A percentile compares a stretch with the other conserved stretches of the same genome.
Conservation (phyloP, 1,284 basidiomycete species). For the Ganoderma resinaceum region DNA sequence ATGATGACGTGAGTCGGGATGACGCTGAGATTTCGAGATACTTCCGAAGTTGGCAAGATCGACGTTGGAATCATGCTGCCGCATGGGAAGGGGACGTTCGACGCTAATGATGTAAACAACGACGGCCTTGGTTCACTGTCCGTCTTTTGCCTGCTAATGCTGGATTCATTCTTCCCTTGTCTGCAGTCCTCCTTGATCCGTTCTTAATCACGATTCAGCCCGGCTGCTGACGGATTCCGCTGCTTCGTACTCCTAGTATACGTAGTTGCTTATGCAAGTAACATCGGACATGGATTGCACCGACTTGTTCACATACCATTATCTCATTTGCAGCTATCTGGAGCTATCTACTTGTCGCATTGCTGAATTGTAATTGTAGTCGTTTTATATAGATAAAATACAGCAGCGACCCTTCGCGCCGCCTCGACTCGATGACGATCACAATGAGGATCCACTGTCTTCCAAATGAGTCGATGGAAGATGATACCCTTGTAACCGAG, state of each 20-base stretch:
- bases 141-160: not conserved
- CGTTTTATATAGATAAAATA: not conserved
- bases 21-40: conserved; percentile 28
- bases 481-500: not conserved
- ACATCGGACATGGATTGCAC: not conserved
- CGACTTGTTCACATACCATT: not conserved
- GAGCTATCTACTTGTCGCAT: not conserved
- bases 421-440: not conserved
- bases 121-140: not conserved
- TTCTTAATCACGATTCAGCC: not conserved
- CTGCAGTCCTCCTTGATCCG: not conserved
- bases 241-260: not conserved
- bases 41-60: conserved; percentile 8
- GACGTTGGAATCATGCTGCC: not conserved
- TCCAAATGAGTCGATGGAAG: not conserved
- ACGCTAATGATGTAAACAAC: not conserved
- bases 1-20: conserved; percentile 38
- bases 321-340: not conserved
- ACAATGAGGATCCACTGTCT: not conserved
- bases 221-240: not conserved
- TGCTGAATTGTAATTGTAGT: not conserved
- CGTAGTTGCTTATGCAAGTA: not conserved
- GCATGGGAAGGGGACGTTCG: conserved; percentile 1
- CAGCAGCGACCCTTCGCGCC: not conserved
- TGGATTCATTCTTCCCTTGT: not conserved